Conservation (phyloP, 2,329 filamentous ascomycete species). For the Colletotrichum coccodes region DNA sequence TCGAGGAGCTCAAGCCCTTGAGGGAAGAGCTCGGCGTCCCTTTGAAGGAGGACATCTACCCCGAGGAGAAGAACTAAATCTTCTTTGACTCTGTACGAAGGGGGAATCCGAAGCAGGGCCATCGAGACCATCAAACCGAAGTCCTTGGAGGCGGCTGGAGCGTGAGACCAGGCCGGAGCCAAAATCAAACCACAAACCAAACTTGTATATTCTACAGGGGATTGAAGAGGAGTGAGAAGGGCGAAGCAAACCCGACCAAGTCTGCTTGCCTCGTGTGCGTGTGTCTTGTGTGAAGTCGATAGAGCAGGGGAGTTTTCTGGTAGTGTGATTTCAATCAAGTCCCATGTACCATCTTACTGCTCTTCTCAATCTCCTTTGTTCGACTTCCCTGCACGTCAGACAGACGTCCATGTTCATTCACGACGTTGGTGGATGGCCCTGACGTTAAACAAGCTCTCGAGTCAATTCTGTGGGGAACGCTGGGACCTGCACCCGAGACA, state of each 20-base stretch:
- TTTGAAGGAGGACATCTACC: slow-evolving; percentile 94
- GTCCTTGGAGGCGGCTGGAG: slow-evolving; percentile 14
- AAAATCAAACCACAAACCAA: slow-evolving; percentile 22
- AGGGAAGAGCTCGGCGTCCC: slow-evolving; percentile 92
- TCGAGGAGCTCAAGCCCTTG: slow-evolving; percentile 90
- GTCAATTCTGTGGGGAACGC: slow-evolving; percentile 9
- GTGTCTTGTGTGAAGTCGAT: slow-evolving; percentile 26
- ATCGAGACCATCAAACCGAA: neutral
- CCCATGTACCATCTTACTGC: slow-evolving; percentile 25
- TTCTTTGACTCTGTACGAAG: neutral
- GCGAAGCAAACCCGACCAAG: slow-evolving; percentile 12
- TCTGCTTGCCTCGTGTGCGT: slow-evolving; percentile 15
- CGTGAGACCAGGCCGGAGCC: neutral
- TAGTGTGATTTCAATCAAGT: slow-evolving; percentile 31
- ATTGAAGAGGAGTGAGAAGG: slow-evolving; percentile 18
- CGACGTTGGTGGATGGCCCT: neutral
- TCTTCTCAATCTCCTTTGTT: slow-evolving; percentile 18
- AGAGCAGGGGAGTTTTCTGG: slow-evolving; percentile 28
- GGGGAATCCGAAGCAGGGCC: neutral
- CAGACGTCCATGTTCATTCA: neutral
- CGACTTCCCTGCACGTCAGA: neutral
- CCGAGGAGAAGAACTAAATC: slow-evolving; percentile 63
- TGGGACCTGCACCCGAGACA: neutral
- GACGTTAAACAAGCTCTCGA: neutral
- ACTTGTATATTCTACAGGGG: slow-evolving; percentile 50